Evolutionary conservation across 139 green algal genomes (phyloP).

Genomic region (Tetradesmus lagerheimii): DNA sequence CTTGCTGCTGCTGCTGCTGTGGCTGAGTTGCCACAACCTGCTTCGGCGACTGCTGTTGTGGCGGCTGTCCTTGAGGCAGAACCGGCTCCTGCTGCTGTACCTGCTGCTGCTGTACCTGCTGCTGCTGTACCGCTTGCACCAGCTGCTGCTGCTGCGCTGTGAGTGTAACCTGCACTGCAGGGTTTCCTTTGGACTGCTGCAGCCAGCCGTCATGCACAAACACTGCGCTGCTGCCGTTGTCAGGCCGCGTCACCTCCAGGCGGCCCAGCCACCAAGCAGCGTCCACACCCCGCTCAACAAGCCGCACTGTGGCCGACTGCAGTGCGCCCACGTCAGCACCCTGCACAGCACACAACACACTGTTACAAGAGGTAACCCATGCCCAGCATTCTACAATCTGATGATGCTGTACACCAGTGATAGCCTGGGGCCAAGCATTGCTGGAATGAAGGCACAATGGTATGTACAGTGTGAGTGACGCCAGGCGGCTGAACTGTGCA

Average conservation of each 20-base stretch:
- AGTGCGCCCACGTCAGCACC: constrained; percentile 7
- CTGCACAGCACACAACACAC: not conserved
- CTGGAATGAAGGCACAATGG: no score
- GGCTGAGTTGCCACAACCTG: not conserved
- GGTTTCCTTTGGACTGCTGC: not conserved
- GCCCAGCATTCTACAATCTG: no score
- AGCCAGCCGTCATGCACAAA: constrained; percentile 8
- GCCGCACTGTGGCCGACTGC: constrained; percentile 47
- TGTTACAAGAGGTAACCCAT: no score
- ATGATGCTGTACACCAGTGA: no score
- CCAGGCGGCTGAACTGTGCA: no score
- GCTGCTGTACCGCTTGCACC: not conserved
- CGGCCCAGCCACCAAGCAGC: constrained; percentile 19
- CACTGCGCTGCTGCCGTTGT: not conserved
- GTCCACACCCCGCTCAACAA: constrained; percentile 46
- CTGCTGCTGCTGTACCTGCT: constrained; percentile 4
- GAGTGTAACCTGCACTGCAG: constrained; percentile 3
- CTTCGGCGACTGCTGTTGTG: not conserved
- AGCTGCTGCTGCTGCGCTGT: constrained; percentile 7
- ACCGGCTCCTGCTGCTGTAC: not conserved
- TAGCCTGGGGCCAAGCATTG: no score
- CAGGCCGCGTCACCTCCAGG: not conserved
- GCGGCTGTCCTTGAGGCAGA: not conserved
- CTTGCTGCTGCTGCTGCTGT: not conserved
- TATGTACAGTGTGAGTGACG: no score